phyloP scores from a whole-genome alignment of 148 eudicot species.

The Vaccinium myrtillus region DNA sequence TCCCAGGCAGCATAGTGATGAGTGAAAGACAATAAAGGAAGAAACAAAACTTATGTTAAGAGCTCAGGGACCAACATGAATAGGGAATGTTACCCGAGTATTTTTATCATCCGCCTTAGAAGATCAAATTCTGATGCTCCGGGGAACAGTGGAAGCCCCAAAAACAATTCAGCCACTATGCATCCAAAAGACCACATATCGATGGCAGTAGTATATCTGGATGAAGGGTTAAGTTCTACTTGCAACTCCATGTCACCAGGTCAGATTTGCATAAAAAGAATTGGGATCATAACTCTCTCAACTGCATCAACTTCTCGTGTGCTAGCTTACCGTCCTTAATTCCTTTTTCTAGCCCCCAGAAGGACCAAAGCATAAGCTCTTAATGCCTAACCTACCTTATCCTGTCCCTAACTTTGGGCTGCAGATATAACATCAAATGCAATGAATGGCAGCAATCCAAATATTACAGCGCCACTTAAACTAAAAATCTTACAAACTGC shows the following conservation, averaged over 20 bases:
- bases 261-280: not conserved
- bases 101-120: slow-evolving; percentile 79
- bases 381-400: not conserved
- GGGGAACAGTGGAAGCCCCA: slow-evolving; percentile 92
- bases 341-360: not conserved
- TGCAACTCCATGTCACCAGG: slow-evolving; percentile 4
- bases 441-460: not conserved
- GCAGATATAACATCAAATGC: not conserved
- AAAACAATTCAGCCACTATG: slow-evolving; percentile 92
- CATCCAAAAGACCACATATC: slow-evolving; percentile 99
- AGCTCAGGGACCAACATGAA: slow-evolving; percentile 14
- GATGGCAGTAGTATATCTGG: slow-evolving; percentile 88
- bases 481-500: not conserved
- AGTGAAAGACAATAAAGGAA: not conserved
- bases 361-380: not conserved
- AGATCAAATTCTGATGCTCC: slow-evolving; percentile 99
- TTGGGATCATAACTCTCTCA: not conserved
- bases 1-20: not conserved
- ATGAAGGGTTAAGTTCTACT: slow-evolving; percentile 47
- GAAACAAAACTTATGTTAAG: not conserved
- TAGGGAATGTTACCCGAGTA: slow-evolving; percentile 70
- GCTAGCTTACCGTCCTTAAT: not conserved
- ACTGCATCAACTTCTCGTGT: slow-evolving; percentile 5
- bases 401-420: not conserved
- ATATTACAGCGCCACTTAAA: not conserved